phyloP scores from a whole-genome alignment of 2,329 filamentous ascomycete genomes.

The Fusarium irregulare region DNA sequence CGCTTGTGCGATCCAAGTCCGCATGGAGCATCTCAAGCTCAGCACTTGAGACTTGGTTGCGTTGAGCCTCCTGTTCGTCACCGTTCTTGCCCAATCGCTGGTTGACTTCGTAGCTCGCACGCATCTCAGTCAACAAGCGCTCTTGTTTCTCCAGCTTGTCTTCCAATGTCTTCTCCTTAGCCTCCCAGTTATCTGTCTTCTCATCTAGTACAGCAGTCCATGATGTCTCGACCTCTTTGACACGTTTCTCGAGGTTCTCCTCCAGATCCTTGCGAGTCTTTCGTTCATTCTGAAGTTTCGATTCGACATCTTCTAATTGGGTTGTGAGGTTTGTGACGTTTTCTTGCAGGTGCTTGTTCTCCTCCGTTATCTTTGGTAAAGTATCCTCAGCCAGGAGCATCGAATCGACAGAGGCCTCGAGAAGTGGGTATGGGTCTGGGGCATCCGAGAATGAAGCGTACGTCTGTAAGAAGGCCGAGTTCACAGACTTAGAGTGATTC shows the following conservation, averaged over 20 bases:
- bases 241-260: slow-evolving; percentile 78
- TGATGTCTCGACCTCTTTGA: slow-evolving; percentile 89
- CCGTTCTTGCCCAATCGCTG: slow-evolving; percentile 84
- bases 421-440: slow-evolving; percentile 93
- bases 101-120: slow-evolving; percentile 96
- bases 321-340: slow-evolving; percentile 79
- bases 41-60: slow-evolving; percentile 79
- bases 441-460: slow-evolving; percentile 96
- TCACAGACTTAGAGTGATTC: slow-evolving; percentile 94
- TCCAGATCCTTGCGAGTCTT: slow-evolving; percentile 79
- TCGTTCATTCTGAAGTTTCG: slow-evolving; percentile 81
- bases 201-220: slow-evolving; percentile 92
- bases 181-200: slow-evolving; percentile 95
- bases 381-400: slow-evolving; percentile 93
- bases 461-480: slow-evolving; percentile 90
- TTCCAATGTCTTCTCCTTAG: slow-evolving; percentile 89
- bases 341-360: slow-evolving; percentile 88
- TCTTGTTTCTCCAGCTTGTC: slow-evolving; percentile 97
- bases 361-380: slow-evolving; percentile 85
- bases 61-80: slow-evolving; percentile 66
- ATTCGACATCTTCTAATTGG: slow-evolving; percentile 86
- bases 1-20: slow-evolving; percentile 89
- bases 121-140: slow-evolving; percentile 89
- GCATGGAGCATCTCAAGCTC: slow-evolving; percentile 94
- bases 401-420: slow-evolving; percentile 96